Evolutionary conservation across 108 stramenopile species (phyloP).

Genomic region (Fistulifera pelliculosa): DNA sequence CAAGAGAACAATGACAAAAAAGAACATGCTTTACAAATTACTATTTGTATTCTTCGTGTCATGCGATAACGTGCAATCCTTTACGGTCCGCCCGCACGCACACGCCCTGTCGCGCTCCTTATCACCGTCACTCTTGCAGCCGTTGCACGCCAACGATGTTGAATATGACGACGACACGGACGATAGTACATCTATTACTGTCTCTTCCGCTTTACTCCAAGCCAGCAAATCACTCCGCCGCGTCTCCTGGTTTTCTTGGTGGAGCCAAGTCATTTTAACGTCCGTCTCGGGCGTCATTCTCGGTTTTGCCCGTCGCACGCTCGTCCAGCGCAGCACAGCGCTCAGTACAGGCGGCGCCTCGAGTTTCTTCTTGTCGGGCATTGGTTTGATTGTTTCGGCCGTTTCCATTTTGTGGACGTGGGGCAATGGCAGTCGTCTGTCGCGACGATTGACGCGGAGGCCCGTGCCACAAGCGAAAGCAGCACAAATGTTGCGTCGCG

Average conservation of each 20-base stretch:
- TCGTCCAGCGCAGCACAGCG: constrained; percentile 3
- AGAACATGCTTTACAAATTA: too few relatives aligned
- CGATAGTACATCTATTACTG: too few relatives aligned
- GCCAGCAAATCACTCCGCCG: constrained; percentile 32
- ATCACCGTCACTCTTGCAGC: too few relatives aligned
- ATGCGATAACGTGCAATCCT: too few relatives aligned
- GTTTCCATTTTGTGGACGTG: constrained; percentile 78
- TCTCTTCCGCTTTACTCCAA: too few relatives aligned
- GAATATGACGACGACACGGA: too few relatives aligned
- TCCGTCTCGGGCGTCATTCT: constrained; percentile 68
- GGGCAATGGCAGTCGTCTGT: constrained; percentile 60
- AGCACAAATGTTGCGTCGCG: constrained; percentile 64
- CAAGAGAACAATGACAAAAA: too few relatives aligned
- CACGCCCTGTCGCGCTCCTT: too few relatives aligned
- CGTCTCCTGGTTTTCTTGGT: constrained; percentile 76
- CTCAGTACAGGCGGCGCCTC: constrained; percentile 6
- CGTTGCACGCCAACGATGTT: too few relatives aligned
- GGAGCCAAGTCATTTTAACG: constrained; percentile 77
- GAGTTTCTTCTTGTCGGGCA: constrained; percentile 61
- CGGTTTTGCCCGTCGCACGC: constrained; percentile 52
- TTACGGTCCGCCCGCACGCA: too few relatives aligned
- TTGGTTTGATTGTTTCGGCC: constrained; percentile 38
- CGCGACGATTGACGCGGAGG: constrained; percentile 37
- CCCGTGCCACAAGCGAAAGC: constrained; percentile 40
- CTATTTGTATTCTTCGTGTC: too few relatives aligned